phyloP scores from a whole-genome alignment of 1,284 basidiomycete species.

The Cryptococcus jaspeensis region DNA sequence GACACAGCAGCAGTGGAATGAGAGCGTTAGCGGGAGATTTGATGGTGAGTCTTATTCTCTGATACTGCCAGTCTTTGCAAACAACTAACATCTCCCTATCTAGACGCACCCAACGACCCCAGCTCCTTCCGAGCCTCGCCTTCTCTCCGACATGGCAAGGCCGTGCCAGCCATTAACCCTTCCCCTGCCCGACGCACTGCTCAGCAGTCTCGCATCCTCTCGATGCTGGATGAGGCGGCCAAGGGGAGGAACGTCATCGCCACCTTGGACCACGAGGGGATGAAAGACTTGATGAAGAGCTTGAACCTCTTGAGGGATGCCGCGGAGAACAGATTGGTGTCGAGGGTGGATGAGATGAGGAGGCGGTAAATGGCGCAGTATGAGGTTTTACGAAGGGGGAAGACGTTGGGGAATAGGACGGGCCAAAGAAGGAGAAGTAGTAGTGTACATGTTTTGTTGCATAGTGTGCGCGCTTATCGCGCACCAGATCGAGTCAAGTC shows the following conservation, averaged over 20 bases:
- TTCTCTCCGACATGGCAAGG: not conserved
- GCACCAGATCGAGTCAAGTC: not conserved
- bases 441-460: not conserved
- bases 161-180: not conserved
- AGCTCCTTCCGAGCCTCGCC: not conserved
- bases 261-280: constrained; percentile 32
- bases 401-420: too few species aligned
- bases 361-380: not conserved
- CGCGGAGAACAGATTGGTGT: constrained; percentile 21
- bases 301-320: constrained; percentile 29
- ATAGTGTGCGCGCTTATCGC: not conserved
- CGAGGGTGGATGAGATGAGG: constrained; percentile 13
- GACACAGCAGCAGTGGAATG: constrained; percentile 5
- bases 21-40: constrained; percentile 25
- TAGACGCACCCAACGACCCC: constrained; percentile 14
- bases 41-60: constrained; percentile 16
- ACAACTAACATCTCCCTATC: not conserved
- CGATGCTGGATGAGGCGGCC: constrained; percentile 28
- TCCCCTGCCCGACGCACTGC: constrained; percentile 26
- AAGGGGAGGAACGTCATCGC: constrained; percentile 21
- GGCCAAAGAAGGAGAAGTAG: not conserved
- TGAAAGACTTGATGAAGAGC: constrained; percentile 24
- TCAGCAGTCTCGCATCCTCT: constrained; percentile 28
- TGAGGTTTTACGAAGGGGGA: not conserved
- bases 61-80: not conserved